Base-by-base conservation (phyloP, 805 yeast genomes). In the Candida caryicola region DNA sequence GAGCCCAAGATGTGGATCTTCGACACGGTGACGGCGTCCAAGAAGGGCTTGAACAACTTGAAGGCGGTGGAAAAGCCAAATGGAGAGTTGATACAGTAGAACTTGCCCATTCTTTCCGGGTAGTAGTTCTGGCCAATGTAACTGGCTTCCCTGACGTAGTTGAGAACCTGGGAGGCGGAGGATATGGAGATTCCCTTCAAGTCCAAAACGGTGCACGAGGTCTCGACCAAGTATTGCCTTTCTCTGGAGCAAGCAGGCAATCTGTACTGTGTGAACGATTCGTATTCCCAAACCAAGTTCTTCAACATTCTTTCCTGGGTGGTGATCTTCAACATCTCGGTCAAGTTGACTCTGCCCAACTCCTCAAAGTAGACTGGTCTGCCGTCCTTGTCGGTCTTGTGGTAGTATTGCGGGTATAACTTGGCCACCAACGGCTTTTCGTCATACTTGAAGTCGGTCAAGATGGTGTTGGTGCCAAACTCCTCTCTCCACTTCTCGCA, bases 51-150 rank as follows among this genome's bases (percentile, higher is more conserved):
- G 71, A 93, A 86, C 39, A 90, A 59, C 61, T 80, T 79, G 77
- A 91, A 93, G 29, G 95, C 97, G 29, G 97, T 82, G 27, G 96
- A 80, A 68, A 93, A 93, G 2, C 99, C 99, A 59, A 89, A 93
- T 47, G 99, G 99, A 1, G 98, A 95, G 59, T 93, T 93, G 66
- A 93, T 87, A 54, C 90, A 71, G 68, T 89, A 91, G 61, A 91
- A 93, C 65, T 86, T 89, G 58, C 99, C 99, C 99, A 93, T 93
- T 66, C 98, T 85, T 74, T 93, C 99, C 12, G 99, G 99, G 62
- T 93, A 93, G 68, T 86, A 91, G 69, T 93, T 87, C 73, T 93
- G 99, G 43, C 98, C 96, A 54, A 93, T 87, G 55, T 77, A 71
- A 10, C 96, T 86, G 7, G 99, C 96, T 66, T 90, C 97, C 60